Base-by-base conservation (phyloP, 2,329 filamentous ascomycete species). In the Ascochyta clinopodiicola region DNA sequence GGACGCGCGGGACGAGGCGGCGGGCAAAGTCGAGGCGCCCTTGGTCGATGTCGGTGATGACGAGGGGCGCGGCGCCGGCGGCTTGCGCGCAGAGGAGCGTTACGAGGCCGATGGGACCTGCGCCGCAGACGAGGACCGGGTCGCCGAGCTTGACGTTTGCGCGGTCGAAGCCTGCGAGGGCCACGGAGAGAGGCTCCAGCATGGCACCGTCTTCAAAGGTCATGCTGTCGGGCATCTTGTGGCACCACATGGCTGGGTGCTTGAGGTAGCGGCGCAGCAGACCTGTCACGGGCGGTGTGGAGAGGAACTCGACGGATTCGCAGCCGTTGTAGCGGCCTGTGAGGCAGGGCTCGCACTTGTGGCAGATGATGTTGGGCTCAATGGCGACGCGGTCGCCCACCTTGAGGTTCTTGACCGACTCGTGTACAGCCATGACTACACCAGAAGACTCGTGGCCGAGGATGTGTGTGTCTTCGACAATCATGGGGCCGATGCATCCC, bases 311-410 rank as follows among this genome's bases (percentile, higher is more conserved):
- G 62, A 97, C 92, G 47, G 82, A 84, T 69, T 93, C 90, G 80
- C 94, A 98, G 57, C 93, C 94, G 75, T 98, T 98, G 83, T 98
- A 98, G 68, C 92, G 89, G 54, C 94, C 94, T 12, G 90, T 95
- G 63, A 96, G 81, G 78, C 93, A 97, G 35, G 91, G 91, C 78
- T 96, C 91, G 84, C 93, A 98, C 70, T 86, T 84, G 76, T 89
- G 86, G 84, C 94, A 98, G 76, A 95, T 93, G 67, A 97, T 86
- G 78, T 96, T 96, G 59, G 94, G 94, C 80, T 98, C 94, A 72
- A 98, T 85, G 53, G 94, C 94, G 54, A 98, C 91, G 64, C 92
- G 89, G 80, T 98, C 94, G 72, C 94, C 94, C 36, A 90, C 83
- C 73, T 92, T 87, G 73, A 97, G 84, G 68, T 81, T 77, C 27